Conservation (phyloP, 108 stramenopile genomes). For the Bacterosira constricta region DNA sequence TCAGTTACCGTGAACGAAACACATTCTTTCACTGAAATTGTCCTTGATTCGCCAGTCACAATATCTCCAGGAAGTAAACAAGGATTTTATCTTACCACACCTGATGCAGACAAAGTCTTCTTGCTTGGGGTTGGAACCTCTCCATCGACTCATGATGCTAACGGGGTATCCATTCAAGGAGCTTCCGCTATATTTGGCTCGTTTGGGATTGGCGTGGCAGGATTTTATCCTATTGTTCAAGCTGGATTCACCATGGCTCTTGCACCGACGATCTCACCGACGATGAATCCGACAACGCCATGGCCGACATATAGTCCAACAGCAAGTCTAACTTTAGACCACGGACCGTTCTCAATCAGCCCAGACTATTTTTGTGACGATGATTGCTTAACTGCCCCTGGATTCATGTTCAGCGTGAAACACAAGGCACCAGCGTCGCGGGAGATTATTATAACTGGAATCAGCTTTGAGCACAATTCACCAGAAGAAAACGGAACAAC, state of each 20-base stretch:
- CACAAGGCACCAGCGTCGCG: not conserved
- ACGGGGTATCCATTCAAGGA: constrained; percentile 1
- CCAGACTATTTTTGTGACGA: not conserved
- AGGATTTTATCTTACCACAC: constrained; percentile 14
- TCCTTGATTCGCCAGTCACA: constrained; percentile 6
- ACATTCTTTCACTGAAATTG: not conserved
- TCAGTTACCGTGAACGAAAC: not conserved
- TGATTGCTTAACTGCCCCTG: constrained; percentile 15
- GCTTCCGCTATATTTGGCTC: constrained; percentile 10
- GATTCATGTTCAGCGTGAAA: constrained; percentile 21
- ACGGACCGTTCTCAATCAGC: not conserved
- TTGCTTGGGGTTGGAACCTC: constrained; percentile 6
- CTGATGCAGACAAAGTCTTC: not conserved
- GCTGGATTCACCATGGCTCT: not conserved
- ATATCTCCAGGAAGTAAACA: not conserved
- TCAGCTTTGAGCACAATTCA: constrained; percentile 9
- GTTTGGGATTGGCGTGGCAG: constrained; percentile 19
- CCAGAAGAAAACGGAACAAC: not conserved
- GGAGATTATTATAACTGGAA: not conserved
- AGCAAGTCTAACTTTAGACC: not conserved
- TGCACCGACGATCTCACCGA: too few relatives aligned
- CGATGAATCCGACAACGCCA: not conserved
- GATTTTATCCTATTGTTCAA: constrained; percentile 13
- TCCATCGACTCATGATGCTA: constrained; percentile 1
- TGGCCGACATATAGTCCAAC: constrained; percentile 2